Evolutionary conservation across 768 basidiomycete genomes (phyloP), one percentile per base, ranked within the genome.

Genomic region (Amanita muscaria): DNA sequence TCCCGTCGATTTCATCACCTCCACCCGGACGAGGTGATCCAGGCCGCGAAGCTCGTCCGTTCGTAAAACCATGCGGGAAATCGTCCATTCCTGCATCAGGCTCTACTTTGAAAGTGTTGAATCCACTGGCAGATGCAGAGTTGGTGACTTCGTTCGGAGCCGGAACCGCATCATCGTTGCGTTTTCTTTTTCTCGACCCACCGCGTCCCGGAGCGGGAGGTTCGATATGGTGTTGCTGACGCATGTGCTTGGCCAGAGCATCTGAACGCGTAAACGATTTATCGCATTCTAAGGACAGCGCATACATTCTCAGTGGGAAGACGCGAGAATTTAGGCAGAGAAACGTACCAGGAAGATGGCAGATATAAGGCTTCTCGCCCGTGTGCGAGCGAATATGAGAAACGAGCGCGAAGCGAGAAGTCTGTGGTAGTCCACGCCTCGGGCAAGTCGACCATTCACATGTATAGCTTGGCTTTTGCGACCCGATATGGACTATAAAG

Each of bases 181-280:
- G 77, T 56, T 87, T 88, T 43, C 86, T 80, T 56, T 84, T 83
- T 40, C 80, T 74, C 18, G 64, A 62, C 14, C 82, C 83, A 34
- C 82, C 85, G 30, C 83, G 74, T 4, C 80, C 79, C 0, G 88
- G 83, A 1, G 77, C 70, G 0, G 87, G 84, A 0, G 84, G 80
- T 2, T 72, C 72, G 57, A 86, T 79, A 53, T 84, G 81, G 64
- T 91, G 87, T 56, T 92, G 87, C 24, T 87, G 77, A 19, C 89
- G 82, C 77, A 91, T 83, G 61, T 96, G 92, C 58, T 94, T 94
- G 16, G 82, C 82, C 15, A 94, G 77, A 7, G 92, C 90, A 63
- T 96, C 92, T 1, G 90, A 90, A 33, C 92, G 89, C 7, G 91
- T 92, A 63, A 97, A 97, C 0, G 88, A 84, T 55, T 90, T 92